Evolutionary conservation across 257 asterid species (phyloP).

Genomic region (Gardenia jasminoides): DNA sequence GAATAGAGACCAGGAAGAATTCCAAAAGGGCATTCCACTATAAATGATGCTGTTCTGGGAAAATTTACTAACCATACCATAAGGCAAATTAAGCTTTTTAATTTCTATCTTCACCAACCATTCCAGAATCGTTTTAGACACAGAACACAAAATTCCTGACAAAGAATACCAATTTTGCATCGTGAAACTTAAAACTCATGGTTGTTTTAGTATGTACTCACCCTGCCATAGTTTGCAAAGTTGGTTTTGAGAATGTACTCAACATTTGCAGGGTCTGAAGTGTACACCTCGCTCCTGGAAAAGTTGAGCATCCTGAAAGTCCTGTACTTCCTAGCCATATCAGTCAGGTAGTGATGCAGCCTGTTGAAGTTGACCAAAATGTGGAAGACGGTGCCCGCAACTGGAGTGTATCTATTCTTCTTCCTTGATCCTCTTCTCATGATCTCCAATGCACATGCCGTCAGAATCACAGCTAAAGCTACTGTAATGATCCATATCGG

Average conservation of each 20-base stretch:
- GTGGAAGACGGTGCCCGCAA: conserved; percentile 51
- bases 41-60: neutral
- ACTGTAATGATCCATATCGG: conserved; percentile 3
- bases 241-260: conserved; percentile 67
- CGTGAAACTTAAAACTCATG: neutral
- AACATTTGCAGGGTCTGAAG: conserved; percentile 59
- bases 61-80: too few species aligned
- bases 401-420: conserved; percentile 26
- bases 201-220: conserved; percentile 10
- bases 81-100: neutral
- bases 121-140: neutral
- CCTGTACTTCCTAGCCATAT: conserved; percentile 39
- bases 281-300: conserved; percentile 42
- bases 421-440: conserved; percentile 7
- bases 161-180: neutral
- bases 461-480: conserved; percentile 27
- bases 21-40: neutral
- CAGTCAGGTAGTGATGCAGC: conserved; percentile 43
- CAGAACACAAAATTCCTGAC: neutral
- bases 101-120: neutral
- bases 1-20: neutral
- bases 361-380: conserved; percentile 35
- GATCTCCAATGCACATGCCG: conserved; percentile 15
- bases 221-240: conserved; percentile 62
- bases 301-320: conserved; percentile 48